phyloP scores from a whole-genome alignment of 106 monocot species.

The Iris macrosiphon region DNA sequence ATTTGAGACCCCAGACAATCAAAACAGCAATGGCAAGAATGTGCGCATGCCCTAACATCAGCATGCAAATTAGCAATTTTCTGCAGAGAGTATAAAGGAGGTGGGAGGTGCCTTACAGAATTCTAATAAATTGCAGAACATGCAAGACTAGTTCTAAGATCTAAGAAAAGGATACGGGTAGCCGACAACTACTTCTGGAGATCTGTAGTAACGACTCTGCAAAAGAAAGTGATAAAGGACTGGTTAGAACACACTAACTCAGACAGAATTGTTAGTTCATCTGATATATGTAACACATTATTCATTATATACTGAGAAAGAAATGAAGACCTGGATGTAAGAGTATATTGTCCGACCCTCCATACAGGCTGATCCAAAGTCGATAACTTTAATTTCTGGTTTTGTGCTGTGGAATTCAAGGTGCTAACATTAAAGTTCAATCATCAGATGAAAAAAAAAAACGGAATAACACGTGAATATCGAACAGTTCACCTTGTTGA shows the following conservation, averaged over 20 bases:
- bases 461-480: neutral
- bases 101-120: neutral
- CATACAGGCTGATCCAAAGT: constrained; percentile 96
- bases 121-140: too few relatives aligned
- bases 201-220: constrained; percentile 99
- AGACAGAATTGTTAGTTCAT: too few relatives aligned
- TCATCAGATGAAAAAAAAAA: constrained; percentile 7
- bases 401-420: constrained; percentile 40
- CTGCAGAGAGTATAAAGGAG: neutral
- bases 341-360: constrained; percentile 88
- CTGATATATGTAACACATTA: too few relatives aligned
- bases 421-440: constrained; percentile 3
- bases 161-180: constrained; percentile 93
- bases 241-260: constrained; percentile 2
- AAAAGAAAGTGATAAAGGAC: constrained; percentile 3
- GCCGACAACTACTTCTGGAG: constrained; percentile 93
- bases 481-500: constrained; percentile 43
- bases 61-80: neutral
- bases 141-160: too few relatives aligned
- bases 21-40: too few relatives aligned
- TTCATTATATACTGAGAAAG: neutral
- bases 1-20: too few relatives aligned
- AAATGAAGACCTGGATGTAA: constrained; percentile 77
- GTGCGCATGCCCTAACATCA: too few relatives aligned
- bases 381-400: constrained; percentile 89